These are phyloP conservation scores for Umbelopsis isabellina DNA, from an alignment of 192 early-diverging fungal species.

Conservation along the genomic window DNA sequence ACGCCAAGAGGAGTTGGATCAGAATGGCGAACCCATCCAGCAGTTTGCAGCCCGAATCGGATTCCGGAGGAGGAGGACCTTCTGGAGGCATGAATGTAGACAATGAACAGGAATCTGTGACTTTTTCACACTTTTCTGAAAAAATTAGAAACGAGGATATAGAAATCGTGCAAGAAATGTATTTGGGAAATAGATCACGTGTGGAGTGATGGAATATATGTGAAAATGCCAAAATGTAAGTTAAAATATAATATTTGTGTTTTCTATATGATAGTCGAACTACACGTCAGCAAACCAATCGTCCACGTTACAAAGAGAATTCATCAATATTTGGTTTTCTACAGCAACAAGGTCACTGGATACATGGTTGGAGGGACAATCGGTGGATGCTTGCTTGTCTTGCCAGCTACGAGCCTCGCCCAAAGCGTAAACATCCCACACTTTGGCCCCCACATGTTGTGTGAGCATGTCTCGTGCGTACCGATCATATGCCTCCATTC, in stretches of 20 bases:
- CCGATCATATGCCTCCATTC: constrained; percentile 36
- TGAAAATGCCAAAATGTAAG: too few relatives aligned
- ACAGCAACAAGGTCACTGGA: constrained; percentile 52
- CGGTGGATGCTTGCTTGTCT: constrained; percentile 26
- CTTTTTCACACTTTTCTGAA: not conserved
- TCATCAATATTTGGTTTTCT: constrained; percentile 53
- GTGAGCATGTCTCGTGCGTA: constrained; percentile 31
- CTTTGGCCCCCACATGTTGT: constrained; percentile 24
- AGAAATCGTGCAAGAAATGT: not conserved
- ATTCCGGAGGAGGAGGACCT: constrained; percentile 10
- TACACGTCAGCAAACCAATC: constrained; percentile 16
- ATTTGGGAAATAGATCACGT: not conserved
- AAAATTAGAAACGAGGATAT: too few relatives aligned
- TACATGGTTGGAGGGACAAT: constrained; percentile 54
- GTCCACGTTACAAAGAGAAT: constrained; percentile 35
- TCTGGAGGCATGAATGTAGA: not conserved
- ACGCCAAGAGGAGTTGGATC: constrained; percentile 66
- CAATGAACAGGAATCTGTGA: not conserved
- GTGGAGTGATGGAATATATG: too few relatives aligned
- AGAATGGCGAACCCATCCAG: constrained; percentile 72
- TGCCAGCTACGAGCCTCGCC: constrained; percentile 39
- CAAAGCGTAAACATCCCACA: constrained; percentile 50
- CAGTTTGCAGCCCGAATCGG: constrained; percentile 46
- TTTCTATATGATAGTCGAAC: not conserved
- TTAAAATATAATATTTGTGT: too few relatives aligned